Base-by-base conservation (phyloP, 805 yeast species). In the Candida hungchunana region DNA sequence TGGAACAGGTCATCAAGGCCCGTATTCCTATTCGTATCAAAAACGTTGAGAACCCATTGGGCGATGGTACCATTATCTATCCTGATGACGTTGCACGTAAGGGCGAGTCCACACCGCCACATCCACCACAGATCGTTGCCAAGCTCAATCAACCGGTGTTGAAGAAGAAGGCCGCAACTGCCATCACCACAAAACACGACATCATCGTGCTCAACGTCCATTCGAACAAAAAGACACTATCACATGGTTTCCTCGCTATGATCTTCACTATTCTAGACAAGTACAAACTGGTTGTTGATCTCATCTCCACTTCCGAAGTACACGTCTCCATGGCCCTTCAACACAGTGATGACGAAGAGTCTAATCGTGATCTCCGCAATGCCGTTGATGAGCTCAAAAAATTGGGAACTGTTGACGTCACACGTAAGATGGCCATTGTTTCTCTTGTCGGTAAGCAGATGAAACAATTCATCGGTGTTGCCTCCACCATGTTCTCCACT, bases 261-360 rank as follows among this genome's bases (percentile, higher is more conserved):
- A 85, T 93, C 36, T 93, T 93, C 58, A 75, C 86, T 35, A 82
- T 87, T 18, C 69, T 93, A 55, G 97, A 93, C 64, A 78, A 73
- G 47, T 83, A 76, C 63, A 79, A 77, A 59, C 65, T 90, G 34
- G 97, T 90, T 32, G 97, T 93, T 28, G 98, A 93, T 63, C 76
- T 93, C 55, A 90, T 93, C 53, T 87, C 96, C 31, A 93, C 98
- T 4, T 87, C 97, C 1, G 97, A 93, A 61, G 98, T 93, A 10
- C 97, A 93, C 56, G 96, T 93, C 18, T 90, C 97, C 13, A 90
- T 93, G 97, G 98, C 98, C 4, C 69, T 93, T 47, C 94, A 87
- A 47, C 77, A 82, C 42, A 79, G 79, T 29, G 70, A 69, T 20
- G 73, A 78, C 26, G 89, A 81, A 40, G 80, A 79, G 16, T 53